Evolutionary conservation across 192 early-diverging fungal species (phyloP).

Genomic region (Geosiphon pyriformis): DNA sequence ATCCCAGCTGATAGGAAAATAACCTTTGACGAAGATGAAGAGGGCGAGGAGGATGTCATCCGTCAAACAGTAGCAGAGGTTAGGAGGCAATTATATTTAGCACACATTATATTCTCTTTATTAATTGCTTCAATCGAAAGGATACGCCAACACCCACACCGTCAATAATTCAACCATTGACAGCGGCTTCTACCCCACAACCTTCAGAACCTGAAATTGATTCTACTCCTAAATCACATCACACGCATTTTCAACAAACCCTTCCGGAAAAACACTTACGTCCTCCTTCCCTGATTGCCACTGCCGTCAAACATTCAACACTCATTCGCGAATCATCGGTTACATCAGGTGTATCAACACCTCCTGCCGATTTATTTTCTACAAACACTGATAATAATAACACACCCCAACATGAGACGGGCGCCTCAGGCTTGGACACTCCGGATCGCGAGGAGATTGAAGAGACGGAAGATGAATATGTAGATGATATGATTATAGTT

Average conservation of each 20-base stretch:
- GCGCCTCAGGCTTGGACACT: not conserved
- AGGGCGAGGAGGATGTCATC: slow-evolving; percentile 26
- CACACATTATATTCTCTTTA: not conserved
- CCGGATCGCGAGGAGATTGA: slow-evolving; percentile 9
- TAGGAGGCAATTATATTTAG: not conserved
- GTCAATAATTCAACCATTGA: slow-evolving; percentile 13
- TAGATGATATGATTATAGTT: too few species aligned
- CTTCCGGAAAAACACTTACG: not conserved
- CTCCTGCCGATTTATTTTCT: not conserved
- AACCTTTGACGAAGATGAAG: slow-evolving; percentile 38
- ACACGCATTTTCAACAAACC: not conserved
- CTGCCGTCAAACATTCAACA: slow-evolving; percentile 4
- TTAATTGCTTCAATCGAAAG: not conserved
- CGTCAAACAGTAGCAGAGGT: not conserved
- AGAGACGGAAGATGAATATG: not conserved
- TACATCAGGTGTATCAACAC: slow-evolving; percentile 16
- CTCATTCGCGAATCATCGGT: slow-evolving; percentile 11
- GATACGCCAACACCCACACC: slow-evolving; percentile 21
- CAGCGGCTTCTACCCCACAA: slow-evolving; percentile 22
- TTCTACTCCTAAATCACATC: not conserved
- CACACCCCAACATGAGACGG: slow-evolving; percentile 1
- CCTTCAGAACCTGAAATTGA: slow-evolving; percentile 19
- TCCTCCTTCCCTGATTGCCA: not conserved
- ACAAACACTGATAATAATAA: slow-evolving; percentile 11
- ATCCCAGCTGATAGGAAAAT: slow-evolving; percentile 35